A percentile compares a stretch with the other conserved stretches of the same genome.
phyloP scores from a whole-genome alignment of 805 yeast species.

The Wilhelminamyces savonicus region DNA sequence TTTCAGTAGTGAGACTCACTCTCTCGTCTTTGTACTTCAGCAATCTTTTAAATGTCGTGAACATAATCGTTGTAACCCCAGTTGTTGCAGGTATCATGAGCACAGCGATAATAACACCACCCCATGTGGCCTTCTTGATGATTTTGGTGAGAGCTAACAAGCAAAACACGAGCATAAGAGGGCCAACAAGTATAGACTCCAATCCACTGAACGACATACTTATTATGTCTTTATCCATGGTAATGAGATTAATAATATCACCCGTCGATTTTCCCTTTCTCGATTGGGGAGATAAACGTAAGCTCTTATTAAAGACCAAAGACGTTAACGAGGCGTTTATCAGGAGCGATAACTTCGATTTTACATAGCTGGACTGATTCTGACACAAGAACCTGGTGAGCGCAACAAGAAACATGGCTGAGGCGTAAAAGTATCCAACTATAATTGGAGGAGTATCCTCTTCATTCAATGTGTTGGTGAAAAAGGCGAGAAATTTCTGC shows the following conservation, averaged over 20 bases:
- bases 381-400: conserved; percentile 17
- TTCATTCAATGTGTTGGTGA: conserved; percentile 16
- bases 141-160: conserved; percentile 27
- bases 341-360: conserved; percentile 12
- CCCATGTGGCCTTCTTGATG: conserved; percentile 29
- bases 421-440: conserved; percentile 20
- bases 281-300: conserved; percentile 61
- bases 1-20: conserved; percentile 31
- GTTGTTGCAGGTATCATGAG: conserved; percentile 27
- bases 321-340: conserved; percentile 49
- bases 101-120: conserved; percentile 26
- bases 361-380: conserved; percentile 16
- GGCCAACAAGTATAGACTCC: background rate
- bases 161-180: conserved; percentile 11
- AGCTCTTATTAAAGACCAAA: conserved; percentile 65
- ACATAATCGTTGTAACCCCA: conserved; percentile 18
- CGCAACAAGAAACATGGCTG: conserved; percentile 20
- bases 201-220: background rate
- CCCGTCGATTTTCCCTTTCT: conserved; percentile 60
- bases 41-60: conserved; percentile 16
- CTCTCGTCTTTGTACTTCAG: conserved; percentile 33
- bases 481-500: conserved; percentile 17
- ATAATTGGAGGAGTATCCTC: conserved; percentile 9
- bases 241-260: conserved; percentile 70
- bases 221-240: conserved; percentile 49